Conservation (phyloP, 2,329 filamentous ascomycete species). For the Nothopassalora personata region DNA sequence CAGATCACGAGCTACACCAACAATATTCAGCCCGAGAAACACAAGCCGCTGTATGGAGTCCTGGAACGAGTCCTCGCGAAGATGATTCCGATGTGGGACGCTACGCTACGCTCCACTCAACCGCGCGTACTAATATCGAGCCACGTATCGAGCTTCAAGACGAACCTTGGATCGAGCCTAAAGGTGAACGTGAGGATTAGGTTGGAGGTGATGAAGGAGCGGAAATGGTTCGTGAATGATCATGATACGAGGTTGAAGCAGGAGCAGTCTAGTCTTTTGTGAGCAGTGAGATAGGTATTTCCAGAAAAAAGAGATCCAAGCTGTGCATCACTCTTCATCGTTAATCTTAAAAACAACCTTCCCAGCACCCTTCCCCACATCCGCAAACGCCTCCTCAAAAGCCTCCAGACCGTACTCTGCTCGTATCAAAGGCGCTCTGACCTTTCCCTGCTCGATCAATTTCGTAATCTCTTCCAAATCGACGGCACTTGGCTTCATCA, state of each 20-base stretch:
- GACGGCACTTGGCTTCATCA: no score
- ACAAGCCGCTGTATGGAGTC: slow-evolving; percentile 21
- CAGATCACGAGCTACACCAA: slow-evolving; percentile 31
- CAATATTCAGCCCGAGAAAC: slow-evolving; percentile 25
- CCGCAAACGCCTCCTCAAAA: no score
- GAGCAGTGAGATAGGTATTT: slow-evolving; percentile 24
- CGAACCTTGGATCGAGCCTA: slow-evolving; percentile 6
- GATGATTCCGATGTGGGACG: slow-evolving; percentile 28
- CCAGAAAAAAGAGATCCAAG: no score
- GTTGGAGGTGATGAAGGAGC: slow-evolving; percentile 30
- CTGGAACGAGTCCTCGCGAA: slow-evolving; percentile 25
- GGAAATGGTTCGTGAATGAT: slow-evolving; percentile 19
- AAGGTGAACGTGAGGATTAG: slow-evolving; percentile 13
- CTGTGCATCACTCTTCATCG: no score
- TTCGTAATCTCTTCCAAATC: no score
- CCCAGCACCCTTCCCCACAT: no score
- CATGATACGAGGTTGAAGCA: slow-evolving; percentile 14
- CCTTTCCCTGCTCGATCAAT: no score
- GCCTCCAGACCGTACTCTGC: no score
- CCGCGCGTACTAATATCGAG: not conserved
- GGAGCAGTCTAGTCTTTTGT: slow-evolving; percentile 27
- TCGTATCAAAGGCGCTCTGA: no score
- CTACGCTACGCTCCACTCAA: slow-evolving; percentile 11
- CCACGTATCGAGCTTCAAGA: slow-evolving; percentile 5
- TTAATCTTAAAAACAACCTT: no score